These are phyloP conservation scores for Rhizopus microsporus DNA, from an alignment of 371 early-diverging fungal species.

Conservation along the genomic window DNA sequence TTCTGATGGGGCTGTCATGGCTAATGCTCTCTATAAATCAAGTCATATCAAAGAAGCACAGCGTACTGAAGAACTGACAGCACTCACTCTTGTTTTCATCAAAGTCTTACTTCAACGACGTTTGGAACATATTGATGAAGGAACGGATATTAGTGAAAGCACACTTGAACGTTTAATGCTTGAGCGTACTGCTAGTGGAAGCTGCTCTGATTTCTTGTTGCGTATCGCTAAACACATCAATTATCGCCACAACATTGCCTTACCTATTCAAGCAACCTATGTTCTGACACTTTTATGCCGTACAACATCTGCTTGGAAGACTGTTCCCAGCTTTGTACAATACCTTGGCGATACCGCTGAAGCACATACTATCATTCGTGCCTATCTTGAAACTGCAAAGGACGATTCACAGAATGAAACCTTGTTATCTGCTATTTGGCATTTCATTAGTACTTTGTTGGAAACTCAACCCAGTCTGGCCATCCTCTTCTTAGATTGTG, in stretches of 20 bases:
- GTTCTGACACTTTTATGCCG: conserved; percentile 38
- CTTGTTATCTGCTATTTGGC: conserved; percentile 43
- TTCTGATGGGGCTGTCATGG: conserved; percentile 34
- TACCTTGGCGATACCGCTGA: conserved; percentile 46
- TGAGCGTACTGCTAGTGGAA: conserved; percentile 19
- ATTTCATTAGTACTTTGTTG: conserved; percentile 37
- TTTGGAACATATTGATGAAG: conserved; percentile 24
- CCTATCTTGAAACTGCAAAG: conserved; percentile 38
- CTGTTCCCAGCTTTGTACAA: conserved; percentile 39
- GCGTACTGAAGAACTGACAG: conserved; percentile 34
- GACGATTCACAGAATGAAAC: conserved; percentile 33
- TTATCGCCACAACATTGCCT: conserved; percentile 30
- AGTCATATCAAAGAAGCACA: conserved; percentile 35
- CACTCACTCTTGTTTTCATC: conserved; percentile 37
- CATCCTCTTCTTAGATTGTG: conserved; percentile 49
- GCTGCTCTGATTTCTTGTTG: conserved; percentile 37
- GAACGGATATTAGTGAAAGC: conserved; percentile 6
- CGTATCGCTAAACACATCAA: conserved; percentile 38
- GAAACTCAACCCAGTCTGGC: conserved; percentile 49
- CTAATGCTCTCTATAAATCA: conserved; percentile 30
- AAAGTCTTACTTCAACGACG: conserved; percentile 36
- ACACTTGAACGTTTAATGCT: conserved; percentile 28
- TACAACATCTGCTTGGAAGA: conserved; percentile 31
- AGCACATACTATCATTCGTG: conserved; percentile 36
- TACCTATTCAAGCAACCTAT: conserved; percentile 38